Base-by-base conservation (phyloP, 1,284 basidiomycete genomes). In the Leccinum fuscescens region DNA sequence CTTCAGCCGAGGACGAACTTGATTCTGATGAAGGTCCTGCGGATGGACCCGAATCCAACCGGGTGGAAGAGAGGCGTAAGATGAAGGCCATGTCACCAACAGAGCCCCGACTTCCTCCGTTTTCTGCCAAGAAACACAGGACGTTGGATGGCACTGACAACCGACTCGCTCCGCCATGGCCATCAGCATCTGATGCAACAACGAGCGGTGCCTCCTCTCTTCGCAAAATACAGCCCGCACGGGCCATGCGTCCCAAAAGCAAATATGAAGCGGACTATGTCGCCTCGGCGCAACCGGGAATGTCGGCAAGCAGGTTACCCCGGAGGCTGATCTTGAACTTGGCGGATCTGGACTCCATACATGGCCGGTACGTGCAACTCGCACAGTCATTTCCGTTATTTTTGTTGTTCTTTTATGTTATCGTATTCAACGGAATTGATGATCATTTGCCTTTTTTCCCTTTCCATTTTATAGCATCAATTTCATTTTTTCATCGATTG, bases 401-500 rank as follows among this genome's bases (percentile, higher is more conserved):
- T 63, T 46, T 53, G 52, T 55, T 31, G n/a, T 46, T 27, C 5
- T 49, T 53, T 54, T 37, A 37, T 56, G 8, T 56, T 12, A 29
- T 57, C 35, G 35, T 7, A 51, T 50, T 17, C 46, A 49, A 59
- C 50, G 24, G 52, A 22, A 46, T 57, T 62, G 35, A 55, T 67
- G 33, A 67, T 35, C 24, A 12, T 61, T 44, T 4, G 1, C 50
- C 54, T 62, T 59, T 35, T 37, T 37, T 48, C 12, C n/a, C 46
- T 48, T 22, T 48, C 20, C 20, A 29, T 54, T 44, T 31, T 61
- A 4, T 64, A 87, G 87, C 62, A 78, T 82, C 64, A 74, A 78
- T 39, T 90, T 90, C 72, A 78, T 88, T 60, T 78, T 78, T 67
- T 72, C 77, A 22, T 86, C 86, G 14, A 79, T 90, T 54, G 72